Evolutionary conservation across 2,329 filamentous ascomycete species (phyloP).

Genomic region (Epichloe sibirici): DNA sequence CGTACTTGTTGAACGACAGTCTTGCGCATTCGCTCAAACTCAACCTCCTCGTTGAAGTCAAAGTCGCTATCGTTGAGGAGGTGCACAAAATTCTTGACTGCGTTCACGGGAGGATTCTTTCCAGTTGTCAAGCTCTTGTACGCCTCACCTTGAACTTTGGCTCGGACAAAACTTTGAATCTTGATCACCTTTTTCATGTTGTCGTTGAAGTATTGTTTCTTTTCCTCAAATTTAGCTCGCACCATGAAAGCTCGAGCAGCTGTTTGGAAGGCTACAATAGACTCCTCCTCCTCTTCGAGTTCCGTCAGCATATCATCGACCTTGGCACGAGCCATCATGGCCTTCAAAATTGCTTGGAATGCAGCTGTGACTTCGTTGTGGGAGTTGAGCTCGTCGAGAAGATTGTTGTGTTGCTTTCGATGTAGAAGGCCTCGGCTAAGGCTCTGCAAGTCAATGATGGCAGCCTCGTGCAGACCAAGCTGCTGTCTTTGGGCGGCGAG

Average conservation of each 20-base stretch:
- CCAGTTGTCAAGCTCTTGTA: constrained; percentile 95
- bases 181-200: constrained; percentile 99
- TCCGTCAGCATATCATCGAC: constrained; percentile 64
- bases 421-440: constrained; percentile 52
- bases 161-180: constrained; percentile 91
- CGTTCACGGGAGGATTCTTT: constrained; percentile 92
- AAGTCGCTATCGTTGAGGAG: constrained; percentile 96
- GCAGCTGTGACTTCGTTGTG: constrained; percentile 54
- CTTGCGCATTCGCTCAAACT: constrained; percentile 89
- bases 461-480: constrained; percentile 44
- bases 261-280: constrained; percentile 62
- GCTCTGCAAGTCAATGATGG: constrained; percentile 53
- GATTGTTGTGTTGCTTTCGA: constrained; percentile 45
- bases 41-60: constrained; percentile 96
- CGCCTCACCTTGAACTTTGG: constrained; percentile 89
- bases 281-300: constrained; percentile 73
- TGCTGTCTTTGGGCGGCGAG: constrained; percentile 37
- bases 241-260: constrained; percentile 62
- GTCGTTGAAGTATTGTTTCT: constrained; percentile 77
- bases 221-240: constrained; percentile 65
- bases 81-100: constrained; percentile 96
- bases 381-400: constrained; percentile 59
- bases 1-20: constrained; percentile 94
- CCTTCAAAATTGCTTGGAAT: constrained; percentile 66
- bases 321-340: constrained; percentile 63